Evolutionary conservation across 805 yeast genomes (phyloP).

Genomic region (Citeromyces nyonsensis): DNA sequence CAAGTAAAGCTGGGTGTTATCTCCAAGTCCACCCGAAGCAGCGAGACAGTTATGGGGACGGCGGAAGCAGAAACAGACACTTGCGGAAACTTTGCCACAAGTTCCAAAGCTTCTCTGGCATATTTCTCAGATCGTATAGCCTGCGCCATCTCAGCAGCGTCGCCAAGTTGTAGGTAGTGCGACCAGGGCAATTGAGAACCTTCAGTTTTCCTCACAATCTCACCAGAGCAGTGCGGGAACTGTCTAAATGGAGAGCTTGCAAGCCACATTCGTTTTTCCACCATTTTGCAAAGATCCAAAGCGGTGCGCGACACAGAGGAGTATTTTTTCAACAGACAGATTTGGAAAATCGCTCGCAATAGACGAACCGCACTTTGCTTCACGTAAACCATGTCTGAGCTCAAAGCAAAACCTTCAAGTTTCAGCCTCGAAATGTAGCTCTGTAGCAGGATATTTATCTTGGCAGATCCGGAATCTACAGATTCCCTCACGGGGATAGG

Average conservation of each 20-base stretch:
- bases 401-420: slow-evolving; percentile 79
- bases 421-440: slow-evolving; percentile 67
- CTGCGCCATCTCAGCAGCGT: slow-evolving; percentile 68
- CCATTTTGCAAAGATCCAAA: slow-evolving; percentile 61
- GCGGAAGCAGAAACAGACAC: slow-evolving; percentile 39
- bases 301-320: slow-evolving; percentile 39
- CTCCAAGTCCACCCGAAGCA: slow-evolving; percentile 52
- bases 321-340: slow-evolving; percentile 60
- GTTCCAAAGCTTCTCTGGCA: slow-evolving; percentile 43
- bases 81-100: slow-evolving; percentile 62
- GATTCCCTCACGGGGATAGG: slow-evolving; percentile 81
- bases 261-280: slow-evolving; percentile 72
- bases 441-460: slow-evolving; percentile 68
- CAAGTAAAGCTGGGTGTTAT: slow-evolving; percentile 65
- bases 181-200: slow-evolving; percentile 73
- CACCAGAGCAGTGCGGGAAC: slow-evolving; percentile 54
- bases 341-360: slow-evolving; percentile 72
- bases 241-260: slow-evolving; percentile 81
- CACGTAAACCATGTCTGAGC: slow-evolving; percentile 86
- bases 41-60: slow-evolving; percentile 65
- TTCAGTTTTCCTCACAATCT: slow-evolving; percentile 61
- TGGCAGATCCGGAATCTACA: slow-evolving; percentile 57
- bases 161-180: slow-evolving; percentile 49
- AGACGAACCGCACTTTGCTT: slow-evolving; percentile 89
- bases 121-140: slow-evolving; percentile 59